Evolutionary conservation across 2,329 filamentous ascomycete genomes (phyloP).

Genomic region (Cercospora janseana): DNA sequence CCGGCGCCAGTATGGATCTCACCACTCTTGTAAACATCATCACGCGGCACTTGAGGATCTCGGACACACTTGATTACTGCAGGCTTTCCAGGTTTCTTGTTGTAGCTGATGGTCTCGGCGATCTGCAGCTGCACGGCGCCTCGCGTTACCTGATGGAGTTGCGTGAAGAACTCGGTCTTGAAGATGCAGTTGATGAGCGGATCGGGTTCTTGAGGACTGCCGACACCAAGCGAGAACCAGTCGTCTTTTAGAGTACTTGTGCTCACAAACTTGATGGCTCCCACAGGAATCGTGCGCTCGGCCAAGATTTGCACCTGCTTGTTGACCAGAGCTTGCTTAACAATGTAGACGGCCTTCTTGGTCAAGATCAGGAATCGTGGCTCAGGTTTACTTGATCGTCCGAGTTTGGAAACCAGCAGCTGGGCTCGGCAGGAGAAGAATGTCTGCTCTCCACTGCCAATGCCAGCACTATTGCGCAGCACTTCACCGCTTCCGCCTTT

Average conservation of each 20-base stretch:
- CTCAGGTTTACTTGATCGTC: conserved; percentile 89
- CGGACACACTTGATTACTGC: conserved; percentile 86
- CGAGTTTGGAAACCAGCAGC: conserved; percentile 88
- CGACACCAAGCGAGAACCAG: conserved; percentile 91
- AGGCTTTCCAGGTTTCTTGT: conserved; percentile 95
- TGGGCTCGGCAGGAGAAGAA: conserved; percentile 92
- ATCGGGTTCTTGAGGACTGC: conserved; percentile 87
- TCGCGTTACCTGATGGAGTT: conserved; percentile 76
- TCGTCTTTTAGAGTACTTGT: conserved; percentile 82
- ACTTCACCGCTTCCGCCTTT: conserved; percentile 75
- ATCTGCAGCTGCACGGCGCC: conserved; percentile 81
- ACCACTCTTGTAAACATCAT: conserved; percentile 91
- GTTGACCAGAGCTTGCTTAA: conserved; percentile 80
- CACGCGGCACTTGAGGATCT: conserved; percentile 68
- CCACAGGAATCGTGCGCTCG: conserved; percentile 78
- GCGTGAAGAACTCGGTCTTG: conserved; percentile 96
- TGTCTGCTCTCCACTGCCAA: conserved; percentile 67
- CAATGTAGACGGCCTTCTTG: conserved; percentile 76
- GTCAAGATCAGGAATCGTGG: conserved; percentile 83
- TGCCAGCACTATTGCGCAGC: conserved; percentile 70
- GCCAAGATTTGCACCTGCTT: conserved; percentile 76
- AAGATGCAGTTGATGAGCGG: conserved; percentile 90
- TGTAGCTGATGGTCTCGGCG: conserved; percentile 83
- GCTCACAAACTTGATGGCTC: conserved; percentile 84
- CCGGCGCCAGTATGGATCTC: conserved; percentile 83